phyloP scores from a whole-genome alignment of 352 stramenopile genomes.

The Phytopythium boreale region DNA sequence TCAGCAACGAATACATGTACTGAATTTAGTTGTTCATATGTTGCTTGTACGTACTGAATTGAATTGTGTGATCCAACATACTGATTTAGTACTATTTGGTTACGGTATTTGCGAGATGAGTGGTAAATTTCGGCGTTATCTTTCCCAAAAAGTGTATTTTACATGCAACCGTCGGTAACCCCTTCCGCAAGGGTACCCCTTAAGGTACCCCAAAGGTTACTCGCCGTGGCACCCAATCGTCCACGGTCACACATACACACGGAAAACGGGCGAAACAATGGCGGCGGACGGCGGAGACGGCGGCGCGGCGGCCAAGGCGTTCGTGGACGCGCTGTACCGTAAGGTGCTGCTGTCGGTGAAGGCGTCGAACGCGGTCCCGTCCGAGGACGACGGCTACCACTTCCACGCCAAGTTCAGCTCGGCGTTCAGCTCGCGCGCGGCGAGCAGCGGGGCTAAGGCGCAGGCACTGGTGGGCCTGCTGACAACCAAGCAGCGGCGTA shows the following conservation, averaged over 20 bases:
- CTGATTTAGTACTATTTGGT: too few relatives aligned
- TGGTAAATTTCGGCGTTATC: too few relatives aligned
- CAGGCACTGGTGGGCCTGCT: slow-evolving; percentile 55
- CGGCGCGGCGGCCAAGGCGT: slow-evolving; percentile 23
- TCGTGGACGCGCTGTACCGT: slow-evolving; percentile 65
- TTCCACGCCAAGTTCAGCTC: slow-evolving; percentile 77
- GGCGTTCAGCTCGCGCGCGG: slow-evolving; percentile 41
- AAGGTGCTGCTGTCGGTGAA: slow-evolving; percentile 79
- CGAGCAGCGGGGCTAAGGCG: slow-evolving; percentile 32
- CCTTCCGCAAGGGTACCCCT: not conserved
- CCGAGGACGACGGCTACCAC: slow-evolving; percentile 82
- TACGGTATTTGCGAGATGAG: too few relatives aligned
- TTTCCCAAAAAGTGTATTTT: not conserved
- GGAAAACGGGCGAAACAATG: slow-evolving; percentile 11
- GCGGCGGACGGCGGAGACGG: slow-evolving; percentile 14
- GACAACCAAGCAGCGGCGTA: slow-evolving; percentile 24
- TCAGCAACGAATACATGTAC: too few relatives aligned
- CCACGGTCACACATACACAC: not conserved
- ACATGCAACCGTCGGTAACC: not conserved
- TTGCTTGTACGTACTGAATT: too few relatives aligned
- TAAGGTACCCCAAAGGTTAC: not conserved
- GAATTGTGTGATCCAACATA: too few relatives aligned
- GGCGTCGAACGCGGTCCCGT: slow-evolving; percentile 73
- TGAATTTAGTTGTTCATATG: too few relatives aligned
- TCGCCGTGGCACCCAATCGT: not conserved